Conservation (phyloP, 1,284 basidiomycete species). For the Tilletia horrida region DNA sequence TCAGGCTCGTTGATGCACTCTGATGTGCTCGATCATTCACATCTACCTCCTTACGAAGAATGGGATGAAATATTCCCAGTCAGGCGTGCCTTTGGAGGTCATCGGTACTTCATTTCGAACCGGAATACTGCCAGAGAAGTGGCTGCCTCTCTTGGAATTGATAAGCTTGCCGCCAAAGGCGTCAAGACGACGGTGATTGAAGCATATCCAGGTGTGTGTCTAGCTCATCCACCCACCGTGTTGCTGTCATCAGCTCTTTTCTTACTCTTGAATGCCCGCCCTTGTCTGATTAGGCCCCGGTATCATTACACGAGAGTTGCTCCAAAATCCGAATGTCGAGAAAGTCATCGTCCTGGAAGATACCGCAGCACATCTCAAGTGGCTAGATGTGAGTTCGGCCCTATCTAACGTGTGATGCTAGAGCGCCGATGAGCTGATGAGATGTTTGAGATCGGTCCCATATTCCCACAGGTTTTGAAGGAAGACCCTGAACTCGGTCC, state of each 20-base stretch:
- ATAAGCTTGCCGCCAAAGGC: conserved; percentile 25
- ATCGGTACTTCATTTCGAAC: conserved; percentile 46
- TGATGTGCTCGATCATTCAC: conserved; percentile 27
- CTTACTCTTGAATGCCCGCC: too few relatives aligned
- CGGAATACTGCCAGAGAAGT: conserved; percentile 31
- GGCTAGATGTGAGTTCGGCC: not conserved
- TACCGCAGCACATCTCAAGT: not conserved
- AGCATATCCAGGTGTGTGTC: conserved; percentile 40
- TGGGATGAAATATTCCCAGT: conserved; percentile 34
- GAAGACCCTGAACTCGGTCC: conserved; percentile 25
- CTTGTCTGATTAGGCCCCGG: conserved; percentile 30
- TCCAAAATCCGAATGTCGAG: conserved; percentile 44
- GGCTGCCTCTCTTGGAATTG: conserved; percentile 31
- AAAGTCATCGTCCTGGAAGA: conserved; percentile 48
- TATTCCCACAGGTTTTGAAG: conserved; percentile 13
- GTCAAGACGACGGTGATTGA: conserved; percentile 47
- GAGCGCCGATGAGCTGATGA: not conserved
- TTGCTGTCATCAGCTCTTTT: too few relatives aligned
- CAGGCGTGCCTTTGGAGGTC: conserved; percentile 23
- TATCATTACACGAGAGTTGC: conserved; percentile 40
- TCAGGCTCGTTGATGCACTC: too few relatives aligned
- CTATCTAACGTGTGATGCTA: not conserved
- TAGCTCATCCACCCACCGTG: not conserved
- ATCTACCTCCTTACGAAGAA: conserved; percentile 32
- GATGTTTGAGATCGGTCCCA: not conserved